A percentile compares a stretch with the other conserved stretches of the same genome.
Evolutionary conservation across 345 rosid species (phyloP).

Genomic region (Adansonia digitata): DNA sequence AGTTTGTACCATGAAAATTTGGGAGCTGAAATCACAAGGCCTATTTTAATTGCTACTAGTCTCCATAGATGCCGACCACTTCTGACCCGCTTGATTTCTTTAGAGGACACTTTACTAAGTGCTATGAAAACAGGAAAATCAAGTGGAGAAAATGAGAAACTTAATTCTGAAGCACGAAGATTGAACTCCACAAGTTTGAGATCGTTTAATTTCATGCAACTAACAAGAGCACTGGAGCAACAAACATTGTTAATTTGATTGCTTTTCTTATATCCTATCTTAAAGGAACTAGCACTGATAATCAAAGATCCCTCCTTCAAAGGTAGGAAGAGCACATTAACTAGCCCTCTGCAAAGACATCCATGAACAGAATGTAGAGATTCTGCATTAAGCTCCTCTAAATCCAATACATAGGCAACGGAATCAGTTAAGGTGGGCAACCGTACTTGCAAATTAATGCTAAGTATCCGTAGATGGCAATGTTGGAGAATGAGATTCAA

Average conservation of each 20-base stretch:
- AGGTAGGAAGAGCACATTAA: conserved; percentile 48
- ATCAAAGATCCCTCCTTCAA: conserved; percentile 40
- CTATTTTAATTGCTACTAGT: conserved; percentile 63
- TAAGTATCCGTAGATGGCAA: conserved; percentile 41
- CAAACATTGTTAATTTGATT: conserved; percentile 30
- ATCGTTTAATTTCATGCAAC: conserved; percentile 37
- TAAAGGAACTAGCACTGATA: conserved; percentile 44
- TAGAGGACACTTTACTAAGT: conserved; percentile 40
- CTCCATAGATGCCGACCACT: conserved; percentile 77
- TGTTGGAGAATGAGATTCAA: conserved; percentile 61
- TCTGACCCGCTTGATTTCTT: conserved; percentile 39
- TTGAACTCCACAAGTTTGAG: conserved; percentile 45
- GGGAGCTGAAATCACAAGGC: conserved; percentile 48
- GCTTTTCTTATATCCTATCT: conserved; percentile 49
- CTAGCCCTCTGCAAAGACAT: conserved; percentile 48
- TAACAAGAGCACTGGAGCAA: conserved; percentile 32
- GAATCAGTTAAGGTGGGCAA: conserved; percentile 42
- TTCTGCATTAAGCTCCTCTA: conserved; percentile 52
- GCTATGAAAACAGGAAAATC: conserved; percentile 51
- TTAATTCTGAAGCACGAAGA: conserved; percentile 48
- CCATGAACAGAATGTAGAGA: conserved; percentile 45
- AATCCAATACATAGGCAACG: conserved; percentile 35
- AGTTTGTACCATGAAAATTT: conserved; percentile 51
- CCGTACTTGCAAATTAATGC: conserved; percentile 40
- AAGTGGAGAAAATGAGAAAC: conserved; percentile 45